Percentiles rank a stretch among this genome's conserved stretches.
phyloP scores from a whole-genome alignment of 345 rosid species.

The Syzygium jambos region DNA sequence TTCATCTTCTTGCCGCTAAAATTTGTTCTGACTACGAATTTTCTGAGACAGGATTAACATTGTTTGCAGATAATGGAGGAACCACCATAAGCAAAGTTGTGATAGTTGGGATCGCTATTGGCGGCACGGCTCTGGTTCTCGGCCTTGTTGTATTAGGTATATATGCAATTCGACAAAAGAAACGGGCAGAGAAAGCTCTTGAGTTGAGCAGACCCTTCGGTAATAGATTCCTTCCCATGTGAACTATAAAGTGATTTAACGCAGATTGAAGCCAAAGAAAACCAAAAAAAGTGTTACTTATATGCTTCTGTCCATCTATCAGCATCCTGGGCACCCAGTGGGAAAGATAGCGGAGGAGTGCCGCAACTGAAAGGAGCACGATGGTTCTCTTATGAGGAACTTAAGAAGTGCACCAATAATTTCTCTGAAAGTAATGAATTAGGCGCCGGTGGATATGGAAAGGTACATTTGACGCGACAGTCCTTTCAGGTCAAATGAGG shows the following conservation, averaged over 20 bases:
- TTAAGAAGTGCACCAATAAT: conserved; percentile 63
- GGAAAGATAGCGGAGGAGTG: conserved; percentile 80
- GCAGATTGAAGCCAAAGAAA: background rate
- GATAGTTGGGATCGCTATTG: conserved; percentile 41
- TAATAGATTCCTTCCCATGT: conserved; percentile 12
- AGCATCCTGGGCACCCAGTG: conserved; percentile 93
- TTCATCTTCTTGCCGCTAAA: no score
- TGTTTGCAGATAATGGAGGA: conserved; percentile 14
- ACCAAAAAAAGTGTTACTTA: background rate
- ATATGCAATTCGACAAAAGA: conserved; percentile 89
- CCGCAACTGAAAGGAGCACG: conserved; percentile 96
- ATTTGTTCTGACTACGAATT: background rate
- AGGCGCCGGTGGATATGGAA: conserved; percentile 94
- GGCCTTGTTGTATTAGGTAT: conserved; percentile 58
- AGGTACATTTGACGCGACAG: conserved; percentile 21
- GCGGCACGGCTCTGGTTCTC: conserved; percentile 43
- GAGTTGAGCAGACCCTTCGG: conserved; percentile 83
- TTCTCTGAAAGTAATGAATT: conserved; percentile 70
- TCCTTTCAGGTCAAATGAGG: background rate
- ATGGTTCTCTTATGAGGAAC: conserved; percentile 92
- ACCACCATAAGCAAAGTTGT: conserved; percentile 33
- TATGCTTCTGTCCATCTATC: conserved; percentile 2
- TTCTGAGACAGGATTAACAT: background rate
- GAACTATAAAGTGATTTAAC: background rate
- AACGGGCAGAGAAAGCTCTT: conserved; percentile 84